Evolutionary conservation across 345 rosid species (phyloP).

Genomic region (Citrus hindsii): DNA sequence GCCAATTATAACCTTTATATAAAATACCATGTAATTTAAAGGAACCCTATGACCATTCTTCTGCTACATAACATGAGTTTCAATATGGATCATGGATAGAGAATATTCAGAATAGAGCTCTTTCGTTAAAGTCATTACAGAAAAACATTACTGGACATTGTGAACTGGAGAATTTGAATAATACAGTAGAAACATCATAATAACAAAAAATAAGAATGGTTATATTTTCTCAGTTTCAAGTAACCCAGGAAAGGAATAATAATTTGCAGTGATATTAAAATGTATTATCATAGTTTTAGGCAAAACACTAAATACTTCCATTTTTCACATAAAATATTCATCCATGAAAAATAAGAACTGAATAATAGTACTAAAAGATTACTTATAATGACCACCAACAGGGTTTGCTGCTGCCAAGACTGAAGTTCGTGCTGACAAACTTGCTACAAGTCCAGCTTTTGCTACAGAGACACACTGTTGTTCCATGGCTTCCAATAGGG

Average conservation of each 20-base stretch:
- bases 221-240: background rate
- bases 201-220: background rate
- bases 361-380: constrained; percentile 21
- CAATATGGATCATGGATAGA: background rate
- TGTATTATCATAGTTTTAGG: background rate
- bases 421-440: constrained; percentile 94
- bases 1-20: background rate
- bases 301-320: background rate
- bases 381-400: constrained; percentile 98
- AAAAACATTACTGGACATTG: background rate
- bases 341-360: background rate
- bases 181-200: background rate
- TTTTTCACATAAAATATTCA: background rate
- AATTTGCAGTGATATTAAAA: background rate
- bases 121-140: background rate
- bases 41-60: background rate
- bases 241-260: background rate
- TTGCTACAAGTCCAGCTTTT: constrained; percentile 97
- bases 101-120: background rate
- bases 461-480: constrained; percentile 99
- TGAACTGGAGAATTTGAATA: background rate
- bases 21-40: background rate
- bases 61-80: background rate
- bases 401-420: constrained; percentile 98
- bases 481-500: constrained; percentile 99